Evolutionary conservation across 371 early-diverging fungal species (phyloP).

Genomic region (Thermomucor indicae-seudaticae): DNA sequence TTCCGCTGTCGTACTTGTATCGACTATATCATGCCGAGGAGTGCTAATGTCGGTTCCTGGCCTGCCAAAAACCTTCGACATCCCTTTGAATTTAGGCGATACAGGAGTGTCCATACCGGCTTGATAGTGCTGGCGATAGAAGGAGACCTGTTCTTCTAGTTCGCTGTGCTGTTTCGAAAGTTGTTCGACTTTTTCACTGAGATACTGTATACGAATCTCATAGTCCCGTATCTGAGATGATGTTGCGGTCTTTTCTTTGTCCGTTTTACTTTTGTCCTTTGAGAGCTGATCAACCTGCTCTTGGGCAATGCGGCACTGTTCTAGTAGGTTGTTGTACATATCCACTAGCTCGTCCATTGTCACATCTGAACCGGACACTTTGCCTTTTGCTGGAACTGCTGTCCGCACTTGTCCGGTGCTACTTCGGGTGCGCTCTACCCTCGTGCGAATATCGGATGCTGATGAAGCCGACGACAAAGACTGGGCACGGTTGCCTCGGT

Average conservation of each 20-base stretch:
- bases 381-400: neutral
- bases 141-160: slow-evolving; percentile 21
- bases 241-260: neutral
- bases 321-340: slow-evolving; percentile 13
- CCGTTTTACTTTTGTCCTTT: slow-evolving; percentile 5
- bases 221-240: slow-evolving; percentile 19
- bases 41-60: slow-evolving; percentile 7
- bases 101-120: slow-evolving; percentile 9
- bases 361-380: neutral
- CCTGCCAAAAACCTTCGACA: slow-evolving; percentile 2
- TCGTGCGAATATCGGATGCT: too few relatives aligned
- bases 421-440: neutral
- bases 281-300: slow-evolving; percentile 18
- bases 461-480: too few relatives aligned
- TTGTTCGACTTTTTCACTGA: slow-evolving; percentile 31
- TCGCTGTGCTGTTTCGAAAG: slow-evolving; percentile 26
- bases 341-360: slow-evolving; percentile 15
- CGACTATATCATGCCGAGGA: slow-evolving; percentile 7
- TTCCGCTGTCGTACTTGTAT: slow-evolving; percentile 8
- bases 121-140: slow-evolving; percentile 3
- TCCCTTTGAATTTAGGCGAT: slow-evolving; percentile 5
- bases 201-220: slow-evolving; percentile 33
- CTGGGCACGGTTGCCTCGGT: neutral
- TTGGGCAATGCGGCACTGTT: slow-evolving; percentile 15
- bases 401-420: neutral